Conservation (phyloP, 768 basidiomycete genomes). For the Strobilomyces echinocephalus region DNA sequence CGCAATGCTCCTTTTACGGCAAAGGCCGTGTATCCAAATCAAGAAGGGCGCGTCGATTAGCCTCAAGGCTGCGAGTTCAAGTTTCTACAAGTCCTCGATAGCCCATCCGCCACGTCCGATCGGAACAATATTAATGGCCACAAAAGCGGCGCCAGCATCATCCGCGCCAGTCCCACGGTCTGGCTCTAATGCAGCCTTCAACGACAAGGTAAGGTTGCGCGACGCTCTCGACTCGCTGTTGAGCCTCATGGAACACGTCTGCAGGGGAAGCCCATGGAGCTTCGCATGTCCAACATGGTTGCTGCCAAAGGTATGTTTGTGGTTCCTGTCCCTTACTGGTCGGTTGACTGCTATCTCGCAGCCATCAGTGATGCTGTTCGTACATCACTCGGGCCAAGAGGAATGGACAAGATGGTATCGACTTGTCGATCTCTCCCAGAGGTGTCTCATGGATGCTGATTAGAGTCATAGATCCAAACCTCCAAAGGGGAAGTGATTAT, state of each 20-base stretch:
- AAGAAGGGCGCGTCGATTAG: conserved; percentile 22
- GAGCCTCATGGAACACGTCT: conserved; percentile 26
- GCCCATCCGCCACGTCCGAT: conserved; percentile 7
- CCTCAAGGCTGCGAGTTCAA: not conserved
- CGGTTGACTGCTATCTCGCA: conserved; percentile 29
- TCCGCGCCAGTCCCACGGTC: conserved; percentile 29
- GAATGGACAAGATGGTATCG: conserved; percentile 99
- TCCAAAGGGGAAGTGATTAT: conserved; percentile 95
- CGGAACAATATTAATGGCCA: conserved; percentile 22
- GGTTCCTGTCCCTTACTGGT: not conserved
- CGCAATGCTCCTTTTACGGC: conserved; percentile 28
- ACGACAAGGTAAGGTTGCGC: conserved; percentile 62
- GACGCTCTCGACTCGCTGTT: not conserved
- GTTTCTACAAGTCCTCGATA: conserved; percentile 3
- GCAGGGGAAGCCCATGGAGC: conserved; percentile 97
- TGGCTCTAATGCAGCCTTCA: conserved; percentile 74
- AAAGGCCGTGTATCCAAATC: conserved; percentile 29
- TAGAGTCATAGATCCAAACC: conserved; percentile 75
- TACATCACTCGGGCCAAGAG: conserved; percentile 92
- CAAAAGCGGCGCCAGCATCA: conserved; percentile 21
- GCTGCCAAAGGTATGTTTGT: conserved; percentile 81
- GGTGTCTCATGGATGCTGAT: conserved; percentile 8
- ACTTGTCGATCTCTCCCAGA: conserved; percentile 12
- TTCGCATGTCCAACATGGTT: conserved; percentile 94
- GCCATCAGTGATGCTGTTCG: conserved; percentile 97